Base-by-base conservation (phyloP, 441 rosid species). In the Populus tomentosa region DNA sequence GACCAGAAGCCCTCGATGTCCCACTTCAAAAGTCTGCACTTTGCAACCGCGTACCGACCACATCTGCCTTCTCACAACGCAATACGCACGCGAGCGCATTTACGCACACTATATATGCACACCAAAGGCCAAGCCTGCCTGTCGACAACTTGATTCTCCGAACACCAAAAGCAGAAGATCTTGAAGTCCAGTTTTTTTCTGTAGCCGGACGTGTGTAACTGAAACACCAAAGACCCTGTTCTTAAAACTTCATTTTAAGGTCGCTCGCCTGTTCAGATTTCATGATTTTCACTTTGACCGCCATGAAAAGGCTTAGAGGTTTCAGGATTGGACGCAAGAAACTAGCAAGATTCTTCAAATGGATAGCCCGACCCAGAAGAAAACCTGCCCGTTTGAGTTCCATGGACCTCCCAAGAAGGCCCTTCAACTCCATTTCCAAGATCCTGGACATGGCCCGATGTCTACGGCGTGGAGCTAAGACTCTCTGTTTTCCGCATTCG, bases 281-380 rank as follows among this genome's bases (percentile, higher is more conserved):
- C 53, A 40, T 7, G 32, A 4, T 24, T 24, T 24, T 30, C 69
- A 26, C 30, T 23, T 21, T 24, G 28, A 64, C 11, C 69, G 18
- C 18, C 30, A 65, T 5, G 42, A 86, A 80, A 73, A 85, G 77
- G 79, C 36, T 78, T 0, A 78, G 88, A 81, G 93, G 92, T 11
- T 84, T 91, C 82, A 86, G 81, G 80, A 87, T 91, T 0, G 82
- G 91, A 3, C 79, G 86, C 70, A 89, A 79, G 81, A 53, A 6
- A 53, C 62, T 90, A 1, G 87, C 81, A 67, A 87, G 81, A 81
- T 79, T 86, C 62, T 87, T 89, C 80, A 88, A 78, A 79, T 80
- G 84, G 87, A 75, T 80, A 21, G 62, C 75, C 78, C 84, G 85
- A 70, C 80, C 82, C 36, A 67, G 85, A 78, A 79, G 77, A 83